These are phyloP conservation scores for Acanthochlamys bracteata DNA, from an alignment of 106 monocot genomes.

Conservation along the genomic window DNA sequence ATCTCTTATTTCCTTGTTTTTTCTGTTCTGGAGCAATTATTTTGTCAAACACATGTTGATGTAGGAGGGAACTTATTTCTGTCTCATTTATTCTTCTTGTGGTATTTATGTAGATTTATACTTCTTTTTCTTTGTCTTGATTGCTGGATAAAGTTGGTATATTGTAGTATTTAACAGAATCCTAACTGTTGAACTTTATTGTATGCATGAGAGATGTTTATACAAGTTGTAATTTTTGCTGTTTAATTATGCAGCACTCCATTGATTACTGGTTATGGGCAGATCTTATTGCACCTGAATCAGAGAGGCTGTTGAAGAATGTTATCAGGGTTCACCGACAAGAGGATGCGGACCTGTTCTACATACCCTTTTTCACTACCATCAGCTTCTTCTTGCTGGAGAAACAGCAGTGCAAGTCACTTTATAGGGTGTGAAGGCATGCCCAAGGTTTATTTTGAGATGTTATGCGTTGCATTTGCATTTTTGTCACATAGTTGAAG, in stretches of 20 bases:
- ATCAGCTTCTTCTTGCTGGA: slow-evolving; percentile 91
- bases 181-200: neutral
- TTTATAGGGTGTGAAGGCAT: slow-evolving; percentile 91
- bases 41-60: too few species aligned
- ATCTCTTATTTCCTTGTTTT: too few species aligned
- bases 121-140: too few species aligned
- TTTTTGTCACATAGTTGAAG: too few species aligned
- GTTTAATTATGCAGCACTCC: slow-evolving; percentile 59
- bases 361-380: slow-evolving; percentile 96
- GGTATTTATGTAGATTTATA: neutral
- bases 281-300: slow-evolving; percentile 83
- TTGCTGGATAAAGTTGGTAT: too few species aligned
- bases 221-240: neutral
- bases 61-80: neutral
- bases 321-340: slow-evolving; percentile 60
- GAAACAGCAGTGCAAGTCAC: slow-evolving; percentile 87
- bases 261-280: slow-evolving; percentile 94
- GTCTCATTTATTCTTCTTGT: neutral
- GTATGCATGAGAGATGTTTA: neutral
- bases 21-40: too few species aligned
- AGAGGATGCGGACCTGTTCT: slow-evolving; percentile 93
- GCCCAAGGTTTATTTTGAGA: slow-evolving; percentile 72
- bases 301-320: slow-evolving; percentile 76
- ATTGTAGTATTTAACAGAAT: too few species aligned
- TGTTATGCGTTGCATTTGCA: too few species aligned